phyloP scores from a whole-genome alignment of 2,329 filamentous ascomycete genomes.

The Xylariaceae sp. region DNA sequence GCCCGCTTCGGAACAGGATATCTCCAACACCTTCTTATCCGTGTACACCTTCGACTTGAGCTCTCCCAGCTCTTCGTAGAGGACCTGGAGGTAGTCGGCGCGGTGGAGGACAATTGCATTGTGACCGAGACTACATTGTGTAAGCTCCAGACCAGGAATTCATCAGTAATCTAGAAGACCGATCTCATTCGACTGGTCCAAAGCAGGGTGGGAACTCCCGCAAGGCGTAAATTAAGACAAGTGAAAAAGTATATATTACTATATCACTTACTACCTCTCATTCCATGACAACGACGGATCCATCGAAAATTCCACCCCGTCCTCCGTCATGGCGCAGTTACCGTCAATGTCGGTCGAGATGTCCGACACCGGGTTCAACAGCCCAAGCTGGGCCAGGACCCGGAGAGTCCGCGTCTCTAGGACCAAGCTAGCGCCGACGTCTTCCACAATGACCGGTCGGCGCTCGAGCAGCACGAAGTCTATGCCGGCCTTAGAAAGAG shows the following conservation, averaged over 20 bases:
- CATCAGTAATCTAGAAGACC: background rate
- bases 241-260: no score
- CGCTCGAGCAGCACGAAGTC: conserved; percentile 3
- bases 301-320: background rate
- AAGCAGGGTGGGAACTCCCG: background rate
- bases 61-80: background rate
- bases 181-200: background rate
- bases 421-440: background rate
- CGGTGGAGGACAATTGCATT: background rate
- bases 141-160: background rate
- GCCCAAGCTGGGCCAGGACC: background rate
- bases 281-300: background rate
- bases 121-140: background rate
- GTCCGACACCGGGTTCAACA: background rate
- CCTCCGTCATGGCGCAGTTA: background rate
- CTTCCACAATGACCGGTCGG: background rate
- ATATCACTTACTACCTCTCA: background rate
- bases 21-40: background rate
- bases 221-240: no score
- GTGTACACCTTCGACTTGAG: background rate
- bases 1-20: background rate
- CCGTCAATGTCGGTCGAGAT: background rate
- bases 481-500: conserved; percentile 1
- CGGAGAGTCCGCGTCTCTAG: background rate
- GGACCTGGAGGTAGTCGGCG: background rate